Conservation (phyloP, 257 asterid species). For the Parsonsia alboflavescens region DNA sequence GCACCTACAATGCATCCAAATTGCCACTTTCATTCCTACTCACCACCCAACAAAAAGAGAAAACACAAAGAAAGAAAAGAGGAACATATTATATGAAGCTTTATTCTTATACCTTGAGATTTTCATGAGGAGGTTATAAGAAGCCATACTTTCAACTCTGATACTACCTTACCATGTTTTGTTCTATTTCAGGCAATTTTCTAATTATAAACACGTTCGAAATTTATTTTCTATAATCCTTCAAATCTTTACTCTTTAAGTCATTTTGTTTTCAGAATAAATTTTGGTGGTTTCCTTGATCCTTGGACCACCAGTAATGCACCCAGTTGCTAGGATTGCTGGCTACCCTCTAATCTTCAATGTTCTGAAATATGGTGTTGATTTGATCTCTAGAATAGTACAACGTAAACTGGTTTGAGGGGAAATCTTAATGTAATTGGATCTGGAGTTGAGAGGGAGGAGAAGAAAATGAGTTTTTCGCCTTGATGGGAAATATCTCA, state of each 20-base stretch:
- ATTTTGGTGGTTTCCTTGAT: not conserved
- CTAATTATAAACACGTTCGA: not conserved
- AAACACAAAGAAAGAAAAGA: not conserved
- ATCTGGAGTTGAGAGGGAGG: not conserved
- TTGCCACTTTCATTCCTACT: not conserved
- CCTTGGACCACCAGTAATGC: not conserved
- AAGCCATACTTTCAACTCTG: not conserved
- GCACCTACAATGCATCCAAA: not conserved
- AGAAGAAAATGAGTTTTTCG: not conserved
- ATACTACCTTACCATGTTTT: not conserved
- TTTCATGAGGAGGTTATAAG: not conserved
- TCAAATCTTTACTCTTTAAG: not conserved
- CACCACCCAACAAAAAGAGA: not conserved
- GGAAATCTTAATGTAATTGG: not conserved
- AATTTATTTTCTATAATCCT: not conserved
- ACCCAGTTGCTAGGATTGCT: not conserved
- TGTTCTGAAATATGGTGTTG: not conserved
- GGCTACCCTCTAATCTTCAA: not conserved
- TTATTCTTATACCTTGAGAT: not conserved
- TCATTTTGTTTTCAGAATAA: not conserved
- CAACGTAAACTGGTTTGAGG: not conserved
- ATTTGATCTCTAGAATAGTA: not conserved
- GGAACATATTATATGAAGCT: not conserved
- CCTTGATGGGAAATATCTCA: not conserved
- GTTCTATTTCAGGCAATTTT: not conserved